These are phyloP conservation scores for Micractinium conductrix DNA, from an alignment of 139 green algal species.

Conservation along the genomic window DNA sequence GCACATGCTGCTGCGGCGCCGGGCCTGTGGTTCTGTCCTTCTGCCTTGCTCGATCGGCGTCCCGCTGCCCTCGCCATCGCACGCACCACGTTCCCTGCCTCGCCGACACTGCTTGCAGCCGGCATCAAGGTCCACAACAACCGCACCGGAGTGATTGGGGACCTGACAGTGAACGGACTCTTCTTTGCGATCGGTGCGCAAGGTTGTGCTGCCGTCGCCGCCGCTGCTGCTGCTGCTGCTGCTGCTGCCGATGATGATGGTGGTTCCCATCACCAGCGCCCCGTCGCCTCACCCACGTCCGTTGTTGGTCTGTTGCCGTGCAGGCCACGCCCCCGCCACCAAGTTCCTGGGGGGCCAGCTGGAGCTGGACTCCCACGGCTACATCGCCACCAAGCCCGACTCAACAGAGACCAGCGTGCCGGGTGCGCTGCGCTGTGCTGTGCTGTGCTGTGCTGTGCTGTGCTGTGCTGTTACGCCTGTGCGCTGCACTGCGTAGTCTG, in stretches of 20 bases:
- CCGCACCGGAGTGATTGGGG: conserved; percentile 49
- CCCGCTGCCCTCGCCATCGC: too few species aligned
- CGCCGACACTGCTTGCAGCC: background rate
- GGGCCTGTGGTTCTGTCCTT: too few species aligned
- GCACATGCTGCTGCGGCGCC: too few species aligned
- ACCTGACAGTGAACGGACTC: conserved; percentile 63
- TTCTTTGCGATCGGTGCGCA: conserved; percentile 80
- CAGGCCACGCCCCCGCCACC: conserved; percentile 71
- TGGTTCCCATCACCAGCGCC: too few species aligned
- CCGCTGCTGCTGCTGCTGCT: background rate
- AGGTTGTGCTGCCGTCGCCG: background rate
- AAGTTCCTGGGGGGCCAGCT: conserved; percentile 73
- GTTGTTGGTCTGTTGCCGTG: background rate
- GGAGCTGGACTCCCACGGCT: conserved; percentile 71
- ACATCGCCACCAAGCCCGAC: conserved; percentile 74
- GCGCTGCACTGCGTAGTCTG: too few species aligned
- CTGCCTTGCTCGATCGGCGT: too few species aligned
- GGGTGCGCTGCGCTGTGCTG: background rate
- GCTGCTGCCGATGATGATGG: too few species aligned
- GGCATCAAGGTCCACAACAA: conserved; percentile 33
- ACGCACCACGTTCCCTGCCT: too few species aligned
- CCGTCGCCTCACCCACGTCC: too few species aligned
- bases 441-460: too few species aligned
- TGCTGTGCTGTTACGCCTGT: too few species aligned
- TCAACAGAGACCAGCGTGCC: conserved; percentile 66